Evolutionary conservation across 352 stramenopile genomes (phyloP).

Genomic region (Pythium vanterpoolii): DNA sequence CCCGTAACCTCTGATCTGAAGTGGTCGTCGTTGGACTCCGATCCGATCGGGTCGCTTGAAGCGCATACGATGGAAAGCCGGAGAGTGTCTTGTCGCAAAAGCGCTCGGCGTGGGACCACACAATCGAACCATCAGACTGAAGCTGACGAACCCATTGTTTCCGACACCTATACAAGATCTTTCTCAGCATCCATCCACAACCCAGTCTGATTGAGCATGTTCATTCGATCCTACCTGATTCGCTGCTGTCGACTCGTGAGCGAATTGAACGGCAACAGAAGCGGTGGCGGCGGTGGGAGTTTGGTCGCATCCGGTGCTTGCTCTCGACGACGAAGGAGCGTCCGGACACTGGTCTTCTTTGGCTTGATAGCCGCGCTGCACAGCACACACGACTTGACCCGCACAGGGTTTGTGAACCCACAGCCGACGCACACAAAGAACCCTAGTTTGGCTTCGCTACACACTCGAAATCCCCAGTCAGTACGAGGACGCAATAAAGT

Average conservation of each 20-base stretch:
- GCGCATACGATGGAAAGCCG: neutral
- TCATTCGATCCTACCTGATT: slow-evolving; percentile 1
- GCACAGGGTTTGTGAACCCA: slow-evolving; percentile 10
- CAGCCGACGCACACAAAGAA: neutral
- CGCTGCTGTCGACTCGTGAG: neutral
- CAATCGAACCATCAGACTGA: slow-evolving; percentile 1
- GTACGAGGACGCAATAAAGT: neutral
- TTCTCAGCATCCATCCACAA: neutral
- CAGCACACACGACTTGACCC: slow-evolving; percentile 5
- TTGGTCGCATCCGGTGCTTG: neutral
- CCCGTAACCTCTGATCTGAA: no score
- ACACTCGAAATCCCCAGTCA: no score
- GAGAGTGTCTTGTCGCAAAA: neutral
- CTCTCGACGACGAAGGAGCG: neutral
- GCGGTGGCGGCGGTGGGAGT: no score
- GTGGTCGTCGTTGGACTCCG: no score
- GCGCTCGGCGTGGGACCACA: neutral
- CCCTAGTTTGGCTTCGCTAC: slow-evolving; percentile 13
- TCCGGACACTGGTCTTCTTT: neutral
- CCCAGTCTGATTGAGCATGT: no score
- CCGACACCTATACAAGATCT: slow-evolving; percentile 1
- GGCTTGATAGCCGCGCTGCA: neutral
- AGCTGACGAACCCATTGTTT: slow-evolving; percentile 7
- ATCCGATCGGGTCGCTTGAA: neutral
- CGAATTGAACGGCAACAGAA: neutral